phyloP scores from a whole-genome alignment of 495 filamentous ascomycete species.

The Friedmanniomyces endolithicus region DNA sequence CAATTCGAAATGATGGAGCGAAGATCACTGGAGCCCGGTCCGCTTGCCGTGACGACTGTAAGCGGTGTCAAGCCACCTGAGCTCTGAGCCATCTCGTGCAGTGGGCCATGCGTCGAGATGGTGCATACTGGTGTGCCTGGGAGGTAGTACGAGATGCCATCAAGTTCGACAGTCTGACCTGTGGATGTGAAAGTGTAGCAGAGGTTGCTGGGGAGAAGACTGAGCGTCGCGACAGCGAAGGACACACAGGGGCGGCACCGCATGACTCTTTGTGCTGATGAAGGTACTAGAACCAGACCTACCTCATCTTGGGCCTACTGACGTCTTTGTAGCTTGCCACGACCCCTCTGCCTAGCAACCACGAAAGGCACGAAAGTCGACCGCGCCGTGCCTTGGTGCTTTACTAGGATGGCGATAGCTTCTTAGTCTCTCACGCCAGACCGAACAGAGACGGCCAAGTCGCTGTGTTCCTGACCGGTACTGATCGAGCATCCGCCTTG shows the following conservation, averaged over 20 bases:
- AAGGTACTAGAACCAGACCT: not conserved
- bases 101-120: constrained; percentile 6
- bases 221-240: not conserved
- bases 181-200: constrained; percentile 21
- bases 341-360: not conserved
- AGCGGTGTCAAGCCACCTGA: constrained; percentile 21
- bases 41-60: constrained; percentile 19
- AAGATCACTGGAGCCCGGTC: constrained; percentile 5
- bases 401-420: not conserved
- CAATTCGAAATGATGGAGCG: constrained; percentile 6
- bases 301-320: not conserved
- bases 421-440: not conserved
- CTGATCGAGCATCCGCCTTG: not conserved
- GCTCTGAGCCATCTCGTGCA: not conserved
- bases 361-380: not conserved
- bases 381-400: not conserved
- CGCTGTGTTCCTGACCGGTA: not conserved
- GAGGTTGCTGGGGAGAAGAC: not conserved
- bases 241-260: not conserved
- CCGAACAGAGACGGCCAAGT: not conserved
- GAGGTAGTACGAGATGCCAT: constrained; percentile 23
- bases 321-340: not conserved
- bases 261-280: not conserved
- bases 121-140: constrained; percentile 18
- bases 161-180: constrained; percentile 23